Base-by-base conservation (phyloP, 352 stramenopile genomes). In the Pythium vanterpoolii region DNA sequence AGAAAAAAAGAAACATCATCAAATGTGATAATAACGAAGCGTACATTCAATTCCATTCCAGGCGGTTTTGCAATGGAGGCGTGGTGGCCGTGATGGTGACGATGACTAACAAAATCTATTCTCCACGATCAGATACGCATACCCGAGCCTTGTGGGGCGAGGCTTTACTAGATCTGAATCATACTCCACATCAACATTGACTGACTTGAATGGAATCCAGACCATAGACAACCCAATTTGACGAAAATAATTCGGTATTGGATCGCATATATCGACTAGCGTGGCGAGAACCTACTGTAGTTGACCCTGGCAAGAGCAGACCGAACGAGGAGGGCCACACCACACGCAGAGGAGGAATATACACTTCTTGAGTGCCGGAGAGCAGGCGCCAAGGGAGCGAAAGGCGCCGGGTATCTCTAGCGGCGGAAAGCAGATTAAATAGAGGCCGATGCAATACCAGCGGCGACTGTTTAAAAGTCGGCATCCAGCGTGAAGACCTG, bases 401-500 rank as follows among this genome's bases (percentile, higher is more conserved):
- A 7, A 16, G 34, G 34, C 5, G 34, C 19, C 34, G 34, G 14
- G 34, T 5, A 18, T n/a, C 34, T 42, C 19, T 18, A 42, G 42
- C 23, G 23, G 26, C 31, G 27, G 34, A n/a, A 16, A 10, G 58
- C 42, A 44, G 45, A 66, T 65, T 66, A 66, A 64, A 72, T 68
- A 72, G 50, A 53, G 51, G 49, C 53, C 58, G 50, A 34, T 40
- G 10, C 13, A 33, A 33, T 10, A 14, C 5, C 33, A 26, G 9
- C 11, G 13, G 21, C 24, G 16, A 48, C 21, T 7, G 28, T 64
- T 89, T 93, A 98, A 50, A 98, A 98, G 62, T 98, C 93, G 40
- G 88, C 91, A 53, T 98, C 93, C 10, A 98, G 77, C 30, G 90
- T 95, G 68, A 98, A 98, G 26, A 95, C 79, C 68, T 98, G 89